These are phyloP conservation scores for Volutella citrinella DNA, from an alignment of 2,329 filamentous ascomycete genomes.

Conservation along the genomic window DNA sequence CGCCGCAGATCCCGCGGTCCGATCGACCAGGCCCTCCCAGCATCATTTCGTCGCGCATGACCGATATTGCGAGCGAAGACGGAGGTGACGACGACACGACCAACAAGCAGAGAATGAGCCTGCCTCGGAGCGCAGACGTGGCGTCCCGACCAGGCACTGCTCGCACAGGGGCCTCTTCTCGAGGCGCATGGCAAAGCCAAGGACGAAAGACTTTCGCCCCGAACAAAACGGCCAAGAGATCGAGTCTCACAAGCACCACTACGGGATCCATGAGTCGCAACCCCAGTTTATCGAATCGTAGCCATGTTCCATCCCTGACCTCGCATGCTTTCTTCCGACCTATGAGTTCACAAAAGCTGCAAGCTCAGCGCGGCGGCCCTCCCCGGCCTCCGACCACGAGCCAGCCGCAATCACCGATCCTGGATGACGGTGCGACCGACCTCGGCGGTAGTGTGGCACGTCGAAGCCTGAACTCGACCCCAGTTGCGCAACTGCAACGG, in stretches of 20 bases:
- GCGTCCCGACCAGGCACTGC: slow-evolving; percentile 54
- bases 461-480: slow-evolving; percentile 57
- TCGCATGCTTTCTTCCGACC: slow-evolving; percentile 92
- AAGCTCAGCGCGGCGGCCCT: slow-evolving; percentile 74
- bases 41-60: slow-evolving; percentile 71
- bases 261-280: slow-evolving; percentile 50
- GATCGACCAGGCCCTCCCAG: slow-evolving; percentile 53
- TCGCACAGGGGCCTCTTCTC: slow-evolving; percentile 43
- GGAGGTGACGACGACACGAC: slow-evolving; percentile 40
- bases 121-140: slow-evolving; percentile 39
- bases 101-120: slow-evolving; percentile 24
- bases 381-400: slow-evolving; percentile 42
- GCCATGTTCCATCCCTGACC: slow-evolving; percentile 85
- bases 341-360: slow-evolving; percentile 93
- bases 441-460: slow-evolving; percentile 45
- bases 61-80: slow-evolving; percentile 59
- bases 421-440: slow-evolving; percentile 41
- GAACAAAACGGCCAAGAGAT: slow-evolving; percentile 43
- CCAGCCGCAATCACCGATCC: slow-evolving; percentile 31
- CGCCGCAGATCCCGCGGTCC: slow-evolving; percentile 38
- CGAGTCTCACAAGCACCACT: slow-evolving; percentile 40
- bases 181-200: slow-evolving; percentile 50
- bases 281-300: slow-evolving; percentile 67
- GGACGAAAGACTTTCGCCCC: slow-evolving; percentile 47
- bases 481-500: slow-evolving; percentile 31